These are phyloP conservation scores for Schizophyllum commune DNA, from an alignment of 1,284 basidiomycete species.

Conservation along the genomic window DNA sequence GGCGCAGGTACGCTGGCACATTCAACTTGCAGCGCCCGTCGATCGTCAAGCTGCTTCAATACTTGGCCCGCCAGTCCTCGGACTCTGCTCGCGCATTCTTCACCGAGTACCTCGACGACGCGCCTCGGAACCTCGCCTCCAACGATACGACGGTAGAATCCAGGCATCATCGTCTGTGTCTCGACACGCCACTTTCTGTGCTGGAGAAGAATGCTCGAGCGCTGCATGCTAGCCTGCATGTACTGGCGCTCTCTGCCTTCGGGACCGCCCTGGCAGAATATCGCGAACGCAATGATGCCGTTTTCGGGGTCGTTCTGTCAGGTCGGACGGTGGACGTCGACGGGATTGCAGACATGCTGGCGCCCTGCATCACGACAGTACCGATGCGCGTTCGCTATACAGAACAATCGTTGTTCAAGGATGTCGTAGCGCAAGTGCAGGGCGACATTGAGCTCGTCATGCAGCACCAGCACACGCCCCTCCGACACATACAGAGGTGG, in stretches of 20 bases:
- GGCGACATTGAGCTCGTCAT: slow-evolving; percentile 1
- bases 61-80: slow-evolving; percentile 2
- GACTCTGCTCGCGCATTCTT: slow-evolving; percentile 6
- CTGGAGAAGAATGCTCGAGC: slow-evolving; percentile 5
- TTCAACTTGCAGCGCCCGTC: slow-evolving; percentile 3
- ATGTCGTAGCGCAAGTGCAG: slow-evolving; percentile 4
- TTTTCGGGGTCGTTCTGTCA: slow-evolving; percentile 12
- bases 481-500: slow-evolving; percentile 7
- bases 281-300: slow-evolving; percentile 1
- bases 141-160: neutral
- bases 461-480: slow-evolving; percentile 6
- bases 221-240: slow-evolving; percentile 5
- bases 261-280: slow-evolving; percentile 5
- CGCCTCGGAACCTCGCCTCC: neutral
- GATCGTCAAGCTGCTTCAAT: slow-evolving; percentile 3
- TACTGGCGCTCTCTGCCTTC: slow-evolving; percentile 4
- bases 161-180: neutral
- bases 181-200: slow-evolving; percentile 2
- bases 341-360: slow-evolving; percentile 7
- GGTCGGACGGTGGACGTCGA: slow-evolving; percentile 11
- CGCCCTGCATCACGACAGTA: slow-evolving; percentile 8
- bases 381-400: slow-evolving; percentile 4
- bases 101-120: slow-evolving; percentile 3
- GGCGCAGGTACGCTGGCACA: slow-evolving; percentile 1
- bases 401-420: slow-evolving; percentile 1